phyloP scores from a whole-genome alignment of 306 rosid genomes.

The Rosa rugosa region DNA sequence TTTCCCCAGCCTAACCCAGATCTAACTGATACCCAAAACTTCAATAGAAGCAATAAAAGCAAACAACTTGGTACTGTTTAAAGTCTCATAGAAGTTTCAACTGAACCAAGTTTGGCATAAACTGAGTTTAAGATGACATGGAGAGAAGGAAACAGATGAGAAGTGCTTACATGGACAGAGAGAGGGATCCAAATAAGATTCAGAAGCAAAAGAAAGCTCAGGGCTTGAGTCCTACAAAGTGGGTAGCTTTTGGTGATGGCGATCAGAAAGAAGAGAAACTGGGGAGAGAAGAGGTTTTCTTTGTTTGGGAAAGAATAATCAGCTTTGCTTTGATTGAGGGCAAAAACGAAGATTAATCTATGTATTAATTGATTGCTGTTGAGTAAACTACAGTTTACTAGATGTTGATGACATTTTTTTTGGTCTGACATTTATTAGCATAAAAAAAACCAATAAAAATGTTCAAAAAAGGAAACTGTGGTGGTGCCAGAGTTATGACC shows the following conservation, averaged over 20 bases:
- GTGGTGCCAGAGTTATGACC: not conserved
- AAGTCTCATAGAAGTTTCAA: conserved; percentile 22
- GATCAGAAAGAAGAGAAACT: conserved; percentile 9
- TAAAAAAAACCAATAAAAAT: not conserved
- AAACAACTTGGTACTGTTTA: not conserved
- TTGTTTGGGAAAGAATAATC: not conserved
- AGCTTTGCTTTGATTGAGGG: conserved; percentile 44
- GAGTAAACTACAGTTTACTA: not conserved
- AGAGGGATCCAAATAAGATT: conserved; percentile 37
- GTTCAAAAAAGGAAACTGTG: not conserved
- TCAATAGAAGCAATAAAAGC: conserved; percentile 15
- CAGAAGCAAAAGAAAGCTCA: conserved; percentile 20
- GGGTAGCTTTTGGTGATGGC: not conserved
- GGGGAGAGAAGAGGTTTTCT: conserved; percentile 2
- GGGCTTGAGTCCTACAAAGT: conserved; percentile 5
- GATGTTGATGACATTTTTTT: not conserved
- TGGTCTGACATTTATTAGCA: not conserved
- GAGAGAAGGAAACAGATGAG: not conserved
- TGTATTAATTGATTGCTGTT: not conserved
- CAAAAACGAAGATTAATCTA: conserved; percentile 9
- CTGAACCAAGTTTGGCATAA: conserved; percentile 21
- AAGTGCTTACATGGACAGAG: conserved; percentile 22
- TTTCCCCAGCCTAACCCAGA: conserved; percentile 37
- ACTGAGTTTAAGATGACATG: not conserved
- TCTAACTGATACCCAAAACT: conserved; percentile 36